These are phyloP conservation scores for Penicillium arizonense DNA, from an alignment of 495 filamentous ascomycete species.

Conservation along the genomic window DNA sequence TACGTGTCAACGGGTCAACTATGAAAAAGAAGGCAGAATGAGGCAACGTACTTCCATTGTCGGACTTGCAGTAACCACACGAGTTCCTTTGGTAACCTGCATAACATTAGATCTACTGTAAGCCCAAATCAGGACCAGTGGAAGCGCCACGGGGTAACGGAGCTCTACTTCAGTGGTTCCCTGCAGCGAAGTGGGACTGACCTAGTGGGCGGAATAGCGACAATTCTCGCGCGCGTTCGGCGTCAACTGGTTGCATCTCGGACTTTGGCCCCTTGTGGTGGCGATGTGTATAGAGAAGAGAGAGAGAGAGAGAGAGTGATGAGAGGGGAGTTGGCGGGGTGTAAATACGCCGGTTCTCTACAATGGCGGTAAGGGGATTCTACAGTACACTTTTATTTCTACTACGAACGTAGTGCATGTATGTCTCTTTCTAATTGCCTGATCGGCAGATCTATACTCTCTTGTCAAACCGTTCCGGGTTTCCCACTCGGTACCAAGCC, in stretches of 20 bases:
- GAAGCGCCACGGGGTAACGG: conserved; percentile 39
- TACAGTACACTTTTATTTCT: background rate
- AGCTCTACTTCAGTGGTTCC: conserved; percentile 39
- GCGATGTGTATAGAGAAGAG: background rate
- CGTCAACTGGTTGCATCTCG: conserved; percentile 41
- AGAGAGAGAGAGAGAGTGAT: background rate
- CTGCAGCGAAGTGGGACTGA: conserved; percentile 30
- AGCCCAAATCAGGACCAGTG: conserved; percentile 30
- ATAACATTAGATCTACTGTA: conserved; percentile 12
- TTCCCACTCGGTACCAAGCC: conserved; percentile 8
- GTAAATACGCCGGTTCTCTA: background rate
- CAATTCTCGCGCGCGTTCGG: conserved; percentile 45
- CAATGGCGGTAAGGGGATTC: background rate
- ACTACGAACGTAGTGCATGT: background rate
- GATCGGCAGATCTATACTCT: background rate
- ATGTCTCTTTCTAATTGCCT: background rate
- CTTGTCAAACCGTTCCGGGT: conserved; percentile 1
- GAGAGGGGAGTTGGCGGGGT: conserved; percentile 1
- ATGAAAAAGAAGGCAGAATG: conserved; percentile 7
- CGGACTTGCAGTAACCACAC: conserved; percentile 58
- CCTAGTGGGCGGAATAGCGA: conserved; percentile 50
- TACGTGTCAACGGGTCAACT: conserved; percentile 16
- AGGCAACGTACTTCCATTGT: conserved; percentile 48
- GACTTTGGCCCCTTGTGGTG: background rate
- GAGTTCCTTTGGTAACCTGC: conserved; percentile 51